phyloP scores from a whole-genome alignment of 805 yeast genomes.

The Candida ficus region DNA sequence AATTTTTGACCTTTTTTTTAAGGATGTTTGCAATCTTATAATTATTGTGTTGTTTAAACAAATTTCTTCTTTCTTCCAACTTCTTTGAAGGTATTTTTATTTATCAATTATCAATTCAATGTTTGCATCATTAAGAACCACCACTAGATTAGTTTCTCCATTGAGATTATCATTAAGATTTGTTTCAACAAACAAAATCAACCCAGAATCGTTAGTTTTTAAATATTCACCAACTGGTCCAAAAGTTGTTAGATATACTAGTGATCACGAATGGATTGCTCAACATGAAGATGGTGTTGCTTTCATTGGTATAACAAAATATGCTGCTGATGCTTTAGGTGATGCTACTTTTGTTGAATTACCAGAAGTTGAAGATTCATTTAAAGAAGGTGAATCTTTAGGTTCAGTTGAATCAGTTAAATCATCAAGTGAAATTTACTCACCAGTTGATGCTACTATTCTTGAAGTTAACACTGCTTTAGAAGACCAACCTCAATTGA shows the following conservation, averaged over 20 bases:
- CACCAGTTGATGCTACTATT: conserved; percentile 79
- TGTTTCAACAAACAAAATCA: conserved; percentile 21
- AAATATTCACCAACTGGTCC: conserved; percentile 20
- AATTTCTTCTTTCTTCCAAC: not conserved
- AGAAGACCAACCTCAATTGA: conserved; percentile 66
- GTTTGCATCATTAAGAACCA: conserved; percentile 7
- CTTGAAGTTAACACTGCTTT: conserved; percentile 64
- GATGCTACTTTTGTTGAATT: conserved; percentile 94
- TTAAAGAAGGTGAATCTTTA: conserved; percentile 71
- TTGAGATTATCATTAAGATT: conserved; percentile 22
- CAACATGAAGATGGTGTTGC: conserved; percentile 77
- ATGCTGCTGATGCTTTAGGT: conserved; percentile 95
- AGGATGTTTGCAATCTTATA: not conserved
- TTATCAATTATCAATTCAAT: not conserved
- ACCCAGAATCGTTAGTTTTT: conserved; percentile 17
- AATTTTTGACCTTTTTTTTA: too few species aligned
- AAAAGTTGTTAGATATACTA: conserved; percentile 56
- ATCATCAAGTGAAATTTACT: conserved; percentile 86
- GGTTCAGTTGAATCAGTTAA: conserved; percentile 96
- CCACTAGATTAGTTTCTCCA: conserved; percentile 4
- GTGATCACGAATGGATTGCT: conserved; percentile 95
- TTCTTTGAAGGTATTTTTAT: not conserved
- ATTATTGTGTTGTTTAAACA: too few species aligned
- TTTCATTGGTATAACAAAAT: conserved; percentile 88
- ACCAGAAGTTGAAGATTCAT: conserved; percentile 62